Evolutionary conservation across 148 eudicot genomes (phyloP), one percentile per base, ranked within the genome.

Genomic region (Drosera capensis): DNA sequence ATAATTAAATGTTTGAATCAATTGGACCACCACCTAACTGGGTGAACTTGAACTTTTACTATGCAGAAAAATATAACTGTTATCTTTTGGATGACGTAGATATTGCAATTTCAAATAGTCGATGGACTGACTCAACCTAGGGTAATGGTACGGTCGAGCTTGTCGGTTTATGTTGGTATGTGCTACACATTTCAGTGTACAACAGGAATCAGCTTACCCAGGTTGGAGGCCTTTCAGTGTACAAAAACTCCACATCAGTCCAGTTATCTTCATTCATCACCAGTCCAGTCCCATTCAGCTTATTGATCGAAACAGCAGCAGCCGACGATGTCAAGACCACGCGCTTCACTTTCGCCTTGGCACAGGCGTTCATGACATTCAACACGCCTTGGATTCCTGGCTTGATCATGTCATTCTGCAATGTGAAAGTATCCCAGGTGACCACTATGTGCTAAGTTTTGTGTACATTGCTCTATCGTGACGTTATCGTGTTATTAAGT

Each of bases 291-390:
- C 66, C 81, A 14, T 51, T 47, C 8, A 47, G 63, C 15, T 44
- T 43, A 42, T 78, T 68, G 55, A 78, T 74, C 0, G 81, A 55
- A 0, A 74, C 75, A 20, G 80, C 68, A 57, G 86, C 81, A 20
- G 81, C 86, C 21, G 86, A 78, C 2, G 86, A 78, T 12, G 86
- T 78, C 50, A 78, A 60, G 7, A 78, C 48, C 0, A 78, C 86
- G 1, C 86, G 77, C 55, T 66, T 74, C 26, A 74, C 78, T 25
- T 68, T 71, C 2, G 68, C 68, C 62, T 64, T 78, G 0, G 46
- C 46, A 23, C 75, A 71, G 45, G 78, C 75, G 52, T 46, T 49
- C 20, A 78, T 45, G 6, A 78, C 86, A 34, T 78, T 78, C 19
- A 30, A 39, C 25, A 71, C 73, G 23, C 86, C 86, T 51, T 68